A percentile compares a stretch with the other conserved stretches of the same genome.
These are phyloP conservation scores for Metarhizium sp. DNA, from an alignment of 2,329 filamentous ascomycete species.

Conservation along the genomic window DNA sequence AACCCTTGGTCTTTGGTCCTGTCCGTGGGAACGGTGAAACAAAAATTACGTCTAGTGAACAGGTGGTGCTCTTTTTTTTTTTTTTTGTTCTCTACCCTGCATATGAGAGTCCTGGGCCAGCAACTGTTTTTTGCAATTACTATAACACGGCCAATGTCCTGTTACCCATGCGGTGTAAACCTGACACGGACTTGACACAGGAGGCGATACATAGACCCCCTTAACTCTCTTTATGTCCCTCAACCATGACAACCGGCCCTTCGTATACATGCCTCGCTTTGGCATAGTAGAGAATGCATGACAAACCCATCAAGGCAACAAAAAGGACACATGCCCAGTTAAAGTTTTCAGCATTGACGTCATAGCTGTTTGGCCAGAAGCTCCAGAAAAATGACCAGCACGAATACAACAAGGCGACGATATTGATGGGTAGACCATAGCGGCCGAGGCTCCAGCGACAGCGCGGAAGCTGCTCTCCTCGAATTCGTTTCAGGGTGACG, in stretches of 20 bases:
- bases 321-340: constrained; percentile 8
- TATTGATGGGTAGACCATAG: constrained; percentile 28
- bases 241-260: constrained; percentile 5
- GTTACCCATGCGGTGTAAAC: neutral
- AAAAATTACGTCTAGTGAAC: neutral
- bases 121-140: no score
- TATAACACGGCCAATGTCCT: neutral
- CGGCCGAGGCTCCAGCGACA: constrained; percentile 27
- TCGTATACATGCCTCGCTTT: constrained; percentile 6
- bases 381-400: constrained; percentile 13
- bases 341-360: constrained; percentile 5
- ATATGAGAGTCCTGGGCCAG: no score
- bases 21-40: neutral
- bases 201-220: neutral
- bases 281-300: constrained; percentile 1
- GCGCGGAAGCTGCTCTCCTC: constrained; percentile 20
- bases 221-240: constrained; percentile 7
- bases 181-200: neutral
- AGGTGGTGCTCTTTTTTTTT: no score
- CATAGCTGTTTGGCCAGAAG: constrained; percentile 9
- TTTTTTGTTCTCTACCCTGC: no score
- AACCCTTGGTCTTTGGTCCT: neutral
- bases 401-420: constrained; percentile 14
- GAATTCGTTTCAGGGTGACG: constrained; percentile 23
- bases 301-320: constrained; percentile 6